Evolutionary conservation across 805 yeast genomes (phyloP).

Genomic region (Debaryomyces tyrocola): DNA sequence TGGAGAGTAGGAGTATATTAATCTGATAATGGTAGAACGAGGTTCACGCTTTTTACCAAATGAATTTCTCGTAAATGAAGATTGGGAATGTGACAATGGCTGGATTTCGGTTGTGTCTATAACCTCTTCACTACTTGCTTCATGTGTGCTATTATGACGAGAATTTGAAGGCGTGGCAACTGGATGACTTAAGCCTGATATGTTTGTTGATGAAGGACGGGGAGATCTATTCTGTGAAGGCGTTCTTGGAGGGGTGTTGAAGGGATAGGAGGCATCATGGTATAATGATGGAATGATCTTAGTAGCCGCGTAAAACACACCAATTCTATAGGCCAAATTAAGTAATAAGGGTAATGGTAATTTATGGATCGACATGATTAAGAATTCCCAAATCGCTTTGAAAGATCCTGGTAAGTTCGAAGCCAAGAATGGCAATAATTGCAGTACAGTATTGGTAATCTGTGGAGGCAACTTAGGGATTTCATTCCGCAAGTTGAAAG

Average conservation of each 20-base stretch:
- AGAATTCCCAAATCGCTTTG: constrained; percentile 54
- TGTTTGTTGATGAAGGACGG: constrained; percentile 28
- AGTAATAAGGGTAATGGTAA: constrained; percentile 79
- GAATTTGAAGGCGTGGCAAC: constrained; percentile 5
- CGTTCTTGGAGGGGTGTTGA: constrained; percentile 38
- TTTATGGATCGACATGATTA: constrained; percentile 53
- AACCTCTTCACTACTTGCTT: neutral
- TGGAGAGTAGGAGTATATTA: constrained; percentile 87
- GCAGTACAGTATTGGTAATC: constrained; percentile 32
- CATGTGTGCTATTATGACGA: neutral
- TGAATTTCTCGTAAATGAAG: neutral
- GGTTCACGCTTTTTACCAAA: neutral
- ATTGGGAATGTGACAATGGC: neutral
- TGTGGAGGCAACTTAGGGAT: constrained; percentile 38
- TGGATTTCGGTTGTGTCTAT: neutral
- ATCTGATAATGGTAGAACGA: constrained; percentile 42
- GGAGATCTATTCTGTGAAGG: constrained; percentile 37
- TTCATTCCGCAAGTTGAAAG: constrained; percentile 31
- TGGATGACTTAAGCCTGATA: constrained; percentile 11
- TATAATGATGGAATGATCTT: constrained; percentile 84
- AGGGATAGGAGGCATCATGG: constrained; percentile 35
- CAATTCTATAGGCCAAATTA: constrained; percentile 79
- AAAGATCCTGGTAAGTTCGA: constrained; percentile 54
- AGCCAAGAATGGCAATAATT: constrained; percentile 45
- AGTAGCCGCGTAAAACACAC: constrained; percentile 89